phyloP scores from a whole-genome alignment of 805 yeast species.

The Ascoidea tarda region DNA sequence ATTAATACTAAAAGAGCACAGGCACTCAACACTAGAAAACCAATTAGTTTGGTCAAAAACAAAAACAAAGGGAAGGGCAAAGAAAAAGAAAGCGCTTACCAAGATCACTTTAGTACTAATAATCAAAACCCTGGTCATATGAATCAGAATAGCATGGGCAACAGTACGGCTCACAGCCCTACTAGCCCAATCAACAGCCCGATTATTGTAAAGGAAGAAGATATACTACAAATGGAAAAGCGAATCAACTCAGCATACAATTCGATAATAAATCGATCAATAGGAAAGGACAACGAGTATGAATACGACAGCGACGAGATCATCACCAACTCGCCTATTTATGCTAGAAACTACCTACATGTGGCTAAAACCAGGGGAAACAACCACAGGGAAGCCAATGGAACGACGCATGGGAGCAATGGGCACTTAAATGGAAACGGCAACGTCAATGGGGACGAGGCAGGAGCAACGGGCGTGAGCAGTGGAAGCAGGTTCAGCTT shows the following conservation, averaged over 20 bases:
- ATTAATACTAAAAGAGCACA: too few species aligned
- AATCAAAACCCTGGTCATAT: too few species aligned
- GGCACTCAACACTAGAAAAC: too few species aligned
- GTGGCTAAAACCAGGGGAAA: neutral
- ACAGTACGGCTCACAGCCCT: too few species aligned
- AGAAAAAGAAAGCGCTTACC: too few species aligned
- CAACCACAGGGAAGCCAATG: neutral
- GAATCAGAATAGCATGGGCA: too few species aligned
- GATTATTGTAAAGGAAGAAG: neutral
- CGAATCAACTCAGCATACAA: neutral
- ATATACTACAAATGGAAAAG: neutral
- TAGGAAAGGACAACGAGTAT: neutral
- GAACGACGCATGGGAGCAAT: neutral
- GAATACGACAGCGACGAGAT: neutral
- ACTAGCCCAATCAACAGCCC: too few species aligned
- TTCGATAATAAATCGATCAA: neutral
- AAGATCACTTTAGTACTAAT: too few species aligned
- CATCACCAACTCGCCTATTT: neutral
- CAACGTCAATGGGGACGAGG: neutral
- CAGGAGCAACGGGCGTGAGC: neutral
- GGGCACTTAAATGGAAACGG: neutral
- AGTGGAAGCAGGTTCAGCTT: neutral
- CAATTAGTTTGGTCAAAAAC: too few species aligned
- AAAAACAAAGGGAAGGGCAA: too few species aligned
- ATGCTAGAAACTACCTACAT: neutral